Conservation (phyloP, 169 alveolate genomes). For the Cryptosporidium ryanae region DNA sequence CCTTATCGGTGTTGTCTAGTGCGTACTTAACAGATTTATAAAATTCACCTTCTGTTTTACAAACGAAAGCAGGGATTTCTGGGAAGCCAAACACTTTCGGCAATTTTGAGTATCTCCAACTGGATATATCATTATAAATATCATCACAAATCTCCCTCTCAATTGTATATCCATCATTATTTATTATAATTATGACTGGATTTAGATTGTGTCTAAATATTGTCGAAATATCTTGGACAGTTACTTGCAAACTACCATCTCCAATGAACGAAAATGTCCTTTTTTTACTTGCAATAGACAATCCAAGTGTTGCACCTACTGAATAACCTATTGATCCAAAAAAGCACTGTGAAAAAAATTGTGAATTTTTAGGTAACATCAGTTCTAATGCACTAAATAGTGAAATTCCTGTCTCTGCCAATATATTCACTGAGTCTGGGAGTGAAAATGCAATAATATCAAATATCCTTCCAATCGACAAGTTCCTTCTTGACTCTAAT, state of each 20-base stretch:
- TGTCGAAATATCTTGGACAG: slow-evolving; percentile 80
- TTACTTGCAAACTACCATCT: slow-evolving; percentile 80
- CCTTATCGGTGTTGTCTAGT: slow-evolving; percentile 49
- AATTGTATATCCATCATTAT: slow-evolving; percentile 79
- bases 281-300: slow-evolving; percentile 74
- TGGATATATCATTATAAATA: slow-evolving; percentile 76
- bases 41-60: slow-evolving; percentile 76
- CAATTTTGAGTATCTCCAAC: slow-evolving; percentile 76
- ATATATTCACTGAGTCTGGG: slow-evolving; percentile 73
- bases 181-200: slow-evolving; percentile 76
- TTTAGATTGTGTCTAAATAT: slow-evolving; percentile 68
- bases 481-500: slow-evolving; percentile 37
- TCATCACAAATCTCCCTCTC: slow-evolving; percentile 78
- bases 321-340: slow-evolving; percentile 80
- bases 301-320: slow-evolving; percentile 78
- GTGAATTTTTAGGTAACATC: slow-evolving; percentile 75
- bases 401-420: slow-evolving; percentile 79
- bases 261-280: slow-evolving; percentile 76
- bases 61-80: slow-evolving; percentile 34
- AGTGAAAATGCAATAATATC: slow-evolving; percentile 74
- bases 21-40: slow-evolving; percentile 32
- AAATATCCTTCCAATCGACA: slow-evolving; percentile 72
- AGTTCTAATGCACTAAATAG: slow-evolving; percentile 75
- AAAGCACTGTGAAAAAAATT: slow-evolving; percentile 76
- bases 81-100: slow-evolving; percentile 60